Base-by-base conservation (phyloP, 306 rosid genomes). In the Pueraria montana region DNA sequence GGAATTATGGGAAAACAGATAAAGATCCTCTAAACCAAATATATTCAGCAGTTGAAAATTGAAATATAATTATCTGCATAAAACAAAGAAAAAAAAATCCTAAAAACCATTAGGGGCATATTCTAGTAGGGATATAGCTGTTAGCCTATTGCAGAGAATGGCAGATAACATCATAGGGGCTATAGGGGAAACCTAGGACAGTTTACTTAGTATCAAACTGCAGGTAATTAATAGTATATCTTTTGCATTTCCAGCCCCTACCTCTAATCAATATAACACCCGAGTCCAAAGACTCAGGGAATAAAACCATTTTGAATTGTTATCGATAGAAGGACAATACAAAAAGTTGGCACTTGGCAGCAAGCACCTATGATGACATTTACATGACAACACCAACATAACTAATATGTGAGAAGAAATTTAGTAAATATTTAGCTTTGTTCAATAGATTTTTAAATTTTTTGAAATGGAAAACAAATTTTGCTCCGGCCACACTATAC, bases 41-140 rank as follows among this genome's bases (percentile, higher is more conserved):
- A 59, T 14, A 43, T 53, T 40, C 16, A 67, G 7, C 43, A 77
- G 16, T 69, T 32, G n/a, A n/a, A n/a, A n/a, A n/a, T n/a, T n/a
- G 66, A 76, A 68, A 76, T 48, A 75, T 27, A 75, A 61, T 48
- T 69, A 34, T 36, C 40, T 36, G 40, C 40, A 36, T 36, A 40
- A 40, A 40, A 40, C 10, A 40, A 8, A 40, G 11, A 8, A 11
- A 23, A 49, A n/a, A 49, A 13, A 14, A 0, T 12, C 26, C 46
- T 9, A 42, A 34, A 64, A 52, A 38, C 76, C 45, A 74, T 64
- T 24, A 50, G 6, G 73, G 64, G 26, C 42, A 9, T 16, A 36
- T 64, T 21, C 12, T 16, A 45, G 20, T 7, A 5, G 40, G 62
- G 49, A 74, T 45, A 43, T 16, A 76, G 58, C 40, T 61, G 32